Evolutionary conservation across 345 rosid species (phyloP).

Genomic region (Populus euphratica): DNA sequence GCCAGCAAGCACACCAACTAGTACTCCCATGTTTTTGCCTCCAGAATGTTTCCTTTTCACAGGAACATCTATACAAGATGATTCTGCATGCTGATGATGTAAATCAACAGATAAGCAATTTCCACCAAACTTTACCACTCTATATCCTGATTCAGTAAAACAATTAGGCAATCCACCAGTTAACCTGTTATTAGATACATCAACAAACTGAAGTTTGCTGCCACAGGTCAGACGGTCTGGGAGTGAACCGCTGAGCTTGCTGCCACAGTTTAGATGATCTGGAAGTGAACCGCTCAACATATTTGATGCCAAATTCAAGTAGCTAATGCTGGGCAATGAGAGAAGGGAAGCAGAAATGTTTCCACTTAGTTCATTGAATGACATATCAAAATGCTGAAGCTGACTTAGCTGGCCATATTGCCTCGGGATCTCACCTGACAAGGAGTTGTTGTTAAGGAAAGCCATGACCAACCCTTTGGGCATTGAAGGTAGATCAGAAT

Average conservation of each 20-base stretch:
- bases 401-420: conserved; percentile 33
- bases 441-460: conserved; percentile 39
- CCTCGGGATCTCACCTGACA: conserved; percentile 40
- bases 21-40: conserved; percentile 35
- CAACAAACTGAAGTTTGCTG: conserved; percentile 47
- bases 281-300: conserved; percentile 52
- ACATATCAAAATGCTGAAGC: conserved; percentile 41
- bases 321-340: conserved; percentile 48
- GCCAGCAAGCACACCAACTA: conserved; percentile 41
- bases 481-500: conserved; percentile 34
- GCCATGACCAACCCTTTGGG: conserved; percentile 43
- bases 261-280: conserved; percentile 43
- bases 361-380: conserved; percentile 40
- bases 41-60: conserved; percentile 27
- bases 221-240: conserved; percentile 48
- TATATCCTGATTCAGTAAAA: conserved; percentile 25
- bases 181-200: conserved; percentile 55
- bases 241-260: conserved; percentile 55
- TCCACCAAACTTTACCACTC: conserved; percentile 36
- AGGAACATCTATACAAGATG: conserved; percentile 45
- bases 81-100: conserved; percentile 43
- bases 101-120: conserved; percentile 52
- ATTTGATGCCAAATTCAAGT: conserved; percentile 55
- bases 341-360: conserved; percentile 42
- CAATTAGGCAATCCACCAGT: conserved; percentile 58